Percentiles rank a stretch among this genome's conserved stretches.
Evolutionary conservation across 2,329 filamentous ascomycete genomes (phyloP).

Genomic region (Stemphylium lycopersici): DNA sequence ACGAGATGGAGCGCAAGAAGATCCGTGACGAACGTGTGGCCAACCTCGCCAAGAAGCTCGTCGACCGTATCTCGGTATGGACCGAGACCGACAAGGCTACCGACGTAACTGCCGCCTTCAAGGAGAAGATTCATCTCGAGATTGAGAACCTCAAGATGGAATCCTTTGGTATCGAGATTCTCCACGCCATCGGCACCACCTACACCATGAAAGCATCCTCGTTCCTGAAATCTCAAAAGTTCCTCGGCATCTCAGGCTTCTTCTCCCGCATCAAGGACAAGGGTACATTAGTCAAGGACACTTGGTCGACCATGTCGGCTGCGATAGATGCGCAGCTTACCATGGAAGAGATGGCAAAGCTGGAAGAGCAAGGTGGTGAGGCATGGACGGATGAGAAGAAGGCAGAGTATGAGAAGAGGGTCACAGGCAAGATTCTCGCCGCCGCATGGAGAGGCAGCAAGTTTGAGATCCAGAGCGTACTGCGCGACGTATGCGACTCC

Average conservation of each 20-base stretch:
- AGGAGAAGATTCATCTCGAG: constrained; percentile 92
- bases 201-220: constrained; percentile 87
- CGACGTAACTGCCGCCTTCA: constrained; percentile 87
- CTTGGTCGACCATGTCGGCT: constrained; percentile 95
- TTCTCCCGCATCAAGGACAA: constrained; percentile 95
- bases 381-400: constrained; percentile 99
- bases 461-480: constrained; percentile 96
- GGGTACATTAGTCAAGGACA: constrained; percentile 95
- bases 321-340: constrained; percentile 97
- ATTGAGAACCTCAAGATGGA: constrained; percentile 99
- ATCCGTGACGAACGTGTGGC: constrained; percentile 90
- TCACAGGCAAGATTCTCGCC: constrained; percentile 97
- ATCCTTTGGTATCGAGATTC: constrained; percentile 93
- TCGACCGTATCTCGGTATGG: constrained; percentile 91
- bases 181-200: constrained; percentile 91
- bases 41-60: constrained; percentile 80
- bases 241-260: constrained; percentile 94
- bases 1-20: constrained; percentile 81
- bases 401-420: constrained; percentile 90
- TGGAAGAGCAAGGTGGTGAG: constrained; percentile 92
- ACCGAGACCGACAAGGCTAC: constrained; percentile 91
- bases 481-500: constrained; percentile 91
- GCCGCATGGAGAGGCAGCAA: constrained; percentile 96
- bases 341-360: constrained; percentile 98
- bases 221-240: constrained; percentile 93